These are phyloP conservation scores for Viola odorata DNA, from an alignment of 345 rosid genomes.

Conservation along the genomic window DNA sequence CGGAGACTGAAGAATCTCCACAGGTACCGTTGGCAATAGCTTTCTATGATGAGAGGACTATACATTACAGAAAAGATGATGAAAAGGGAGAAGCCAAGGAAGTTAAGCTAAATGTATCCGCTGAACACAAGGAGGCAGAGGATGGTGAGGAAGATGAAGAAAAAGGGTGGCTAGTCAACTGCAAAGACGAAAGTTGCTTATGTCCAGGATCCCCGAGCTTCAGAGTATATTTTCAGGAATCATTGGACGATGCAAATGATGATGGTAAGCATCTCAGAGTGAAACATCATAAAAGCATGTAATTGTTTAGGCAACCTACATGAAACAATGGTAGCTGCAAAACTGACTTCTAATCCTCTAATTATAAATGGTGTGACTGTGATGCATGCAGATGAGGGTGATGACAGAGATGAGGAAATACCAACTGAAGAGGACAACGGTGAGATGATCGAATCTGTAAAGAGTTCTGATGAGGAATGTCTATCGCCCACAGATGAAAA, in stretches of 20 bases:
- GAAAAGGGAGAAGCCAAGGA: constrained; percentile 2
- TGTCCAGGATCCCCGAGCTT: constrained; percentile 33
- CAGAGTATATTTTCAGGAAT: constrained; percentile 26
- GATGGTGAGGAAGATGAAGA: constrained; percentile 7
- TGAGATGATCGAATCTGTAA: neutral
- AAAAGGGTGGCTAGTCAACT: constrained; percentile 1
- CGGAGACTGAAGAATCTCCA: neutral
- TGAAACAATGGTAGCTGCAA: neutral
- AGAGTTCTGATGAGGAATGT: neutral
- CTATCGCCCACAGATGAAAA: neutral
- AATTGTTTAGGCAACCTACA: neutral
- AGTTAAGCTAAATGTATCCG: neutral
- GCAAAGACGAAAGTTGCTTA: neutral
- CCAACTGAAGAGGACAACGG: neutral
- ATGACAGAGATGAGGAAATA: constrained; percentile 7
- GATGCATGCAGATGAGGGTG: neutral
- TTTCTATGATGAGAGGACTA: neutral
- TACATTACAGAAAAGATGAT: neutral
- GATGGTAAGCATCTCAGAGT: constrained; percentile 3
- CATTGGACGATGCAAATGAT: constrained; percentile 1
- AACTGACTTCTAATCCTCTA: neutral
- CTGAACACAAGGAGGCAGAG: constrained; percentile 3
- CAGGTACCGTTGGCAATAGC: neutral
- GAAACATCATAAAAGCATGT: neutral
- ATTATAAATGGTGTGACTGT: neutral